Base-by-base conservation (phyloP, 495 filamentous ascomycete genomes). In the Jackrogersella multiformis region DNA sequence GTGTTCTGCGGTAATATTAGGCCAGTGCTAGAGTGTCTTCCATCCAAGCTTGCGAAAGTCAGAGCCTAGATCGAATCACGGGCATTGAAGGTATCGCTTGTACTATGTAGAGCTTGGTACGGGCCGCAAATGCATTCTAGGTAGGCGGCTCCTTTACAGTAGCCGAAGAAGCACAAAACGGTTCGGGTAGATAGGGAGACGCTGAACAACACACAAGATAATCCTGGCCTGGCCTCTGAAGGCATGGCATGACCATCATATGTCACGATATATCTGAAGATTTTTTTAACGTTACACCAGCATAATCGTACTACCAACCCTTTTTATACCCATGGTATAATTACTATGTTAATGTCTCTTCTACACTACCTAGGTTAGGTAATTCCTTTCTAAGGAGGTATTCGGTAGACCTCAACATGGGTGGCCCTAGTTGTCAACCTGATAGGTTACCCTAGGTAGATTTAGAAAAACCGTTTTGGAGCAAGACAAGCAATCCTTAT, bases 231-330 rank as follows among this genome's bases (percentile, higher is more conserved):
- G 23, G 21, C 16, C 36, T 56, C 36, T n/a, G 4, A 28, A 41
- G 13, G 21, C 15, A 23, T 42, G 35, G 53, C 38, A 35, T 39
- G 53, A 56, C 38, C 15, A 42, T 42, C 53, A 9, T 26, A 34
- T 41, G 34, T 32, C 36, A 16, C 12, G 16, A 42, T 48, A 59
- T 48, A 59, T 36, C 41, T 38, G 41, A n/a, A 23, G 12, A 23
- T 38, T 16, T 32, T 38, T 16, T 32, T 59, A 36, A 48, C 23
- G 56, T 59, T 46, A 59, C 56, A 49, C 42, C 41, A 7, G 21
- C 28, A 57, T 46, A 12, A 13, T 13, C 38, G 55, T 57, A 24
- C 55, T 34, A 59, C 56, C 41, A 59, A 48, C 28, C 20, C 41
- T 35, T 34, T 26, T 30, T 30, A 30, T 7, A 30, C 26, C 26